Conservation (phyloP, 2,329 filamentous ascomycete genomes). For the Sclerotinia nivalis region DNA sequence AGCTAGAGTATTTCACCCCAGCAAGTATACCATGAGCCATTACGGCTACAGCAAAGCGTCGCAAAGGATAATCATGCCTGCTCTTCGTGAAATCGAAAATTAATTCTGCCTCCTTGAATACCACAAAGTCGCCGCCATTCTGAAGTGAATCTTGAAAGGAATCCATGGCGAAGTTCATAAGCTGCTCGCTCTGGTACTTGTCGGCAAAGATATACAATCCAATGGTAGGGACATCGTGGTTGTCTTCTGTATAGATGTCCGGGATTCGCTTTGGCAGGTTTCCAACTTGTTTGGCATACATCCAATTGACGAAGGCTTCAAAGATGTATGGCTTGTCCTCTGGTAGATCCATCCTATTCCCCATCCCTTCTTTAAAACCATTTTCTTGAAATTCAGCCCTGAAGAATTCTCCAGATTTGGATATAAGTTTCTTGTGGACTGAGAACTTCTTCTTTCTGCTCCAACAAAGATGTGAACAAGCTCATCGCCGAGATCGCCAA, state of each 20-base stretch:
- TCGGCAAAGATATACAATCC: neutral
- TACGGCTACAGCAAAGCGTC: neutral
- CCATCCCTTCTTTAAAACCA: neutral
- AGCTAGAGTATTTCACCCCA: neutral
- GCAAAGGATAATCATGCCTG: neutral
- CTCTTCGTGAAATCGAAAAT: neutral
- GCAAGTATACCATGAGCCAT: neutral
- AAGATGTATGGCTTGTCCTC: neutral
- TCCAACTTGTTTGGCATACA: neutral
- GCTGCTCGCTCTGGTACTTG: neutral
- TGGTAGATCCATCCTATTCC: neutral
- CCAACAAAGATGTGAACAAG: slow-evolving; percentile 8
- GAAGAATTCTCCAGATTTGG: neutral
- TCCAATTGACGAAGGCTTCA: neutral
- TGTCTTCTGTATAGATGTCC: neutral
- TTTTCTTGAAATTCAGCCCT: neutral
- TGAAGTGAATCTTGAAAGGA: neutral
- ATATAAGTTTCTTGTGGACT: neutral
- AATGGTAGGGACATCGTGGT: neutral
- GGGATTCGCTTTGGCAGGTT: no score
- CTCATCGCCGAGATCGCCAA: neutral
- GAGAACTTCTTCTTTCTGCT: neutral
- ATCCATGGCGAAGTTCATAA: neutral
- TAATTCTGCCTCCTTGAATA: neutral
- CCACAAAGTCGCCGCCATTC: fast-evolving